Evolutionary conservation across 306 rosid genomes (phyloP).

Genomic region (Elaeagnus macrophylla): DNA sequence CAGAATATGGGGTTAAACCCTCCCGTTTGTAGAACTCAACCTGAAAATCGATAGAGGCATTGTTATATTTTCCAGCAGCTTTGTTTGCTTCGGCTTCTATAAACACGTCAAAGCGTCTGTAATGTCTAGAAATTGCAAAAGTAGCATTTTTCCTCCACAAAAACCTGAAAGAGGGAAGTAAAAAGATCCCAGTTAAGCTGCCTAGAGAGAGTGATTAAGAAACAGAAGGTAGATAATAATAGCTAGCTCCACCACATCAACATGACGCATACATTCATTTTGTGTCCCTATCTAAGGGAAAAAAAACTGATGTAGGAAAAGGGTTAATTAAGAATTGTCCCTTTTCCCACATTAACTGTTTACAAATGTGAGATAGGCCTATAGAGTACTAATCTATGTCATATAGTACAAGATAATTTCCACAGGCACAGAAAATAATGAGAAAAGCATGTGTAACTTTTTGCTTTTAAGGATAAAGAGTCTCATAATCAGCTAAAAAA

Average conservation of each 20-base stretch:
- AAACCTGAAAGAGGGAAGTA: slow-evolving; percentile 38
- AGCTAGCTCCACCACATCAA: neutral
- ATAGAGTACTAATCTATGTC: neutral
- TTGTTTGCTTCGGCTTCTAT: slow-evolving; percentile 93
- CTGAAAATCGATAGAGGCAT: slow-evolving; percentile 80
- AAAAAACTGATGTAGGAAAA: too few relatives aligned
- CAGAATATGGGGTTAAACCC: slow-evolving; percentile 80
- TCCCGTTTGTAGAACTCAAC: slow-evolving; percentile 69
- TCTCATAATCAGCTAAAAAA: neutral
- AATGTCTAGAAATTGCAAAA: slow-evolving; percentile 88
- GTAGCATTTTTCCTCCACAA: slow-evolving; percentile 95
- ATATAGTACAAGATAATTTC: neutral
- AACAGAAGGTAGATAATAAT: neutral
- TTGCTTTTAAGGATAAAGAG: neutral
- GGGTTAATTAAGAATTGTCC: too few relatives aligned
- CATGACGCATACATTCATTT: too few relatives aligned
- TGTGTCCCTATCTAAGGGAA: too few relatives aligned
- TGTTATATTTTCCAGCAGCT: slow-evolving; percentile 73
- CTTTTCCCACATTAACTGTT: neutral
- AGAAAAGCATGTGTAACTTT: neutral
- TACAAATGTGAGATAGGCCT: neutral
- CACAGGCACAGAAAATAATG: neutral
- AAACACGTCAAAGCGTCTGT: slow-evolving; percentile 81
- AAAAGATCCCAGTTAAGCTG: too few relatives aligned
- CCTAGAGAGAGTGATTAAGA: neutral